Conservation (phyloP, 2,329 filamentous ascomycete species). For the Aspergillus alliaceus region DNA sequence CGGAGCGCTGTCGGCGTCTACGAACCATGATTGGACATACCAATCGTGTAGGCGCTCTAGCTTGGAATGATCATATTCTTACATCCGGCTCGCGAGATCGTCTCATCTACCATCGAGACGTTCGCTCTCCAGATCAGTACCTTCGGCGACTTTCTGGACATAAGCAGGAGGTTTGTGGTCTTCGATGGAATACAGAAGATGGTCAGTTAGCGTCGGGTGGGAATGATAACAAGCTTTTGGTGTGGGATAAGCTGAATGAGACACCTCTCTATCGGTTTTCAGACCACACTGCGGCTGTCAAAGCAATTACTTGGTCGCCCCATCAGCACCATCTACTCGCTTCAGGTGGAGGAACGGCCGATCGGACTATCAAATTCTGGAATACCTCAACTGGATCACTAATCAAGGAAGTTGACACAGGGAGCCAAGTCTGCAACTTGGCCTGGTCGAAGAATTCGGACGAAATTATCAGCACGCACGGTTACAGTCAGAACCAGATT, state of each 20-base stretch:
- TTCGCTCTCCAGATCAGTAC: conserved; percentile 88
- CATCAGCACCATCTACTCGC: conserved; percentile 94
- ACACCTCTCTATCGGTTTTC: conserved; percentile 91
- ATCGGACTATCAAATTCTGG: conserved; percentile 96
- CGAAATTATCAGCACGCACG: conserved; percentile 95
- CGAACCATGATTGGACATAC: conserved; percentile 97
- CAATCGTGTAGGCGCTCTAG: conserved; percentile 85
- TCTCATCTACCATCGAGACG: conserved; percentile 91
- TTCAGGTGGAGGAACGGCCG: conserved; percentile 91
- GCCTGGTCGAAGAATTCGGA: conserved; percentile 98
- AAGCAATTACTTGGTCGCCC: conserved; percentile 96
- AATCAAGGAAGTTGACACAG: conserved; percentile 89
- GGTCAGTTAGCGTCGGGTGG: conserved; percentile 92
- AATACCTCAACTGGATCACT: conserved; percentile 82
- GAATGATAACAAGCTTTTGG: conserved; percentile 98
- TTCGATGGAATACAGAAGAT: conserved; percentile 97
- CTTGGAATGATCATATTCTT: conserved; percentile 97
- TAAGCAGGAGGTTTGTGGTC: conserved; percentile 95
- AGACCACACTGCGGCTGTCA: conserved; percentile 93
- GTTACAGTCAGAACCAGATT: conserved; percentile 97
- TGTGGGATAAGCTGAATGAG: conserved; percentile 95
- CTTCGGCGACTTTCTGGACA: conserved; percentile 84
- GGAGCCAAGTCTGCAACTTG: conserved; percentile 97
- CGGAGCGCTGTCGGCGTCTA: conserved; percentile 77
- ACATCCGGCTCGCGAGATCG: conserved; percentile 94